Conservation (phyloP, 306 rosid species). For the Ammopiptanthus mongolicus region DNA sequence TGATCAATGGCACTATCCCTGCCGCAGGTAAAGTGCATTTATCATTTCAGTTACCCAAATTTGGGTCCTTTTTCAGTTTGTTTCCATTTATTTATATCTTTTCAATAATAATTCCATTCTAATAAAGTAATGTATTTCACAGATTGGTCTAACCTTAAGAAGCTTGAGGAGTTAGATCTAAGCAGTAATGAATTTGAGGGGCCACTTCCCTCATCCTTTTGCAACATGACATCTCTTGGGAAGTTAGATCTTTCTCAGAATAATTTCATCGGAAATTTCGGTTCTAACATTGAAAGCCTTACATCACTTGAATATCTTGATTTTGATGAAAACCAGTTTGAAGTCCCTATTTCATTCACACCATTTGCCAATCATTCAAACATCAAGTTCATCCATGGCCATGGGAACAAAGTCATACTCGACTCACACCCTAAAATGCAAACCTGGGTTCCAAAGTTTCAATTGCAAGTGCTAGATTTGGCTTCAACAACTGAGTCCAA, state of each 20-base stretch:
- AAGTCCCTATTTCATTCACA: slow-evolving; percentile 2
- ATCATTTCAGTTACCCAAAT: too few species aligned
- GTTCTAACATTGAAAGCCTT: background rate
- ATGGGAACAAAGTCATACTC: background rate
- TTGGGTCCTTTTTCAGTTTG: too few species aligned
- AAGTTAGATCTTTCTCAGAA: background rate
- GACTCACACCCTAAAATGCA: background rate
- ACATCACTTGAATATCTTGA: slow-evolving; percentile 4
- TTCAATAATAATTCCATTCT: too few species aligned
- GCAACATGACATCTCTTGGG: background rate
- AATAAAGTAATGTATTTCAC: background rate
- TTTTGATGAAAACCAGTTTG: background rate
- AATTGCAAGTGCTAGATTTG: background rate
- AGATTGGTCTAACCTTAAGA: slow-evolving; percentile 8
- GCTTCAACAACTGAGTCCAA: background rate
- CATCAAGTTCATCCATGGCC: background rate
- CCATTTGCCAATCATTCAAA: slow-evolving; percentile 1
- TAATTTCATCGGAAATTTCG: background rate
- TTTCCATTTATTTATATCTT: too few species aligned
- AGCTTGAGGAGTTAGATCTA: background rate
- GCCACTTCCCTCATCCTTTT: slow-evolving; percentile 10
- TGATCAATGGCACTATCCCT: too few species aligned
- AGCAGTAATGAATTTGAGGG: background rate
- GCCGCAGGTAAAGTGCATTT: too few species aligned
- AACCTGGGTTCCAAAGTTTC: background rate